These are phyloP conservation scores for Alternaria conjuncta DNA, from an alignment of 2,329 filamentous ascomycete species.

Conservation along the genomic window DNA sequence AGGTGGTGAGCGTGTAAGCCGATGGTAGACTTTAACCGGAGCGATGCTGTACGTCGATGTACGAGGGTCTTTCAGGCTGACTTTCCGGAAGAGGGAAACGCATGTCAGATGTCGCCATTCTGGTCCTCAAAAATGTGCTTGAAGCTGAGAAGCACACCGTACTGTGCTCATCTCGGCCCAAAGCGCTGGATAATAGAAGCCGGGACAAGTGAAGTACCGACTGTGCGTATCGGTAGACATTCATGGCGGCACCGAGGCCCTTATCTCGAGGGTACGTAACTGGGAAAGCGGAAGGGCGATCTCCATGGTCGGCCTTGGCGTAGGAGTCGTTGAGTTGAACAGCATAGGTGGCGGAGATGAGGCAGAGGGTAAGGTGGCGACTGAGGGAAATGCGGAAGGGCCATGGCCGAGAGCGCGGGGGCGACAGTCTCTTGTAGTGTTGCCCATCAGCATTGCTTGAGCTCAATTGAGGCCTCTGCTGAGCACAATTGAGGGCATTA, in stretches of 20 bases:
- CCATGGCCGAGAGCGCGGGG: background rate
- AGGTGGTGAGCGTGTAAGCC: slow-evolving; percentile 6
- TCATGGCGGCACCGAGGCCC: background rate
- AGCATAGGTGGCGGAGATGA: background rate
- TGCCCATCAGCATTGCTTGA: background rate
- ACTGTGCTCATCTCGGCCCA: background rate
- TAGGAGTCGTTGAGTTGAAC: background rate
- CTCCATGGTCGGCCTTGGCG: slow-evolving; percentile 15
- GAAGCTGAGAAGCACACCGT: background rate
- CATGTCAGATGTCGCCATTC: background rate
- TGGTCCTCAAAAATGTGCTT: background rate
- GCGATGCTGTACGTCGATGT: background rate
- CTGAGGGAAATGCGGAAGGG: background rate
- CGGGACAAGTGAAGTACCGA: background rate
- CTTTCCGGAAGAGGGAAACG: background rate
- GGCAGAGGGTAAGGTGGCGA: background rate
- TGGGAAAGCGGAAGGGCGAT: slow-evolving; percentile 5
- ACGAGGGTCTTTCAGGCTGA: background rate
- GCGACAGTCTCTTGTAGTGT: slow-evolving; percentile 4
- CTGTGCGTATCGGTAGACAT: background rate
- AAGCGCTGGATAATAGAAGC: background rate
- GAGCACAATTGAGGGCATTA: slow-evolving; percentile 20
- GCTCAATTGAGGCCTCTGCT: background rate
- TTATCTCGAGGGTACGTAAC: slow-evolving; percentile 6
- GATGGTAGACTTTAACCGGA: slow-evolving; percentile 6